Percentiles rank a stretch among this genome's conserved stretches.
Conservation (phyloP, 1,284 basidiomycete species). For the Marasmius sp. region DNA sequence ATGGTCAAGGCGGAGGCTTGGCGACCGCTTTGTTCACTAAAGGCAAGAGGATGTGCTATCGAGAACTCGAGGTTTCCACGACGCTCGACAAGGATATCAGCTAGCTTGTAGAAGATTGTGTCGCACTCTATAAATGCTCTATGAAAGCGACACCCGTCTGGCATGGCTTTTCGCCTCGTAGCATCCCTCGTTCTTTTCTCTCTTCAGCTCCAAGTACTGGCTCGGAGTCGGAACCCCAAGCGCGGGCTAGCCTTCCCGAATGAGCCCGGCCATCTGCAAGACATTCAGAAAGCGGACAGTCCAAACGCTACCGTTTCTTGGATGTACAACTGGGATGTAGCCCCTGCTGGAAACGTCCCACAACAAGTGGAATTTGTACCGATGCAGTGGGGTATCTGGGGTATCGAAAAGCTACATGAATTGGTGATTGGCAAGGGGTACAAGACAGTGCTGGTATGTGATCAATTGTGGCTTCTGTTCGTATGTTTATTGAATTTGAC, state of each 20-base stretch:
- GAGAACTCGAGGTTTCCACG: too few species aligned
- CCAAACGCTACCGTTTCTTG: conserved; percentile 6
- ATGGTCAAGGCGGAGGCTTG: too few species aligned
- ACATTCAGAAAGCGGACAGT: neutral
- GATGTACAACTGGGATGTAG: conserved; percentile 9
- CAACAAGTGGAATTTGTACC: conserved; percentile 5
- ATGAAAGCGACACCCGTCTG: too few species aligned
- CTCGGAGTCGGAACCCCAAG: conserved; percentile 5
- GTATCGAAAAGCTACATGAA: neutral
- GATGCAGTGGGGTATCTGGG: conserved; percentile 9
- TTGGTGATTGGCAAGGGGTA: neutral
- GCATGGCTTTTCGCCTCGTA: too few species aligned
- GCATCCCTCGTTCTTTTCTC: too few species aligned
- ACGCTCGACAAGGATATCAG: too few species aligned
- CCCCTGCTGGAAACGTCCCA: neutral
- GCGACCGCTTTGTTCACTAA: too few species aligned
- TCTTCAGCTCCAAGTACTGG: too few species aligned
- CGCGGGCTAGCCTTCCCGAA: conserved; percentile 7
- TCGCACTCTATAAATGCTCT: too few species aligned
- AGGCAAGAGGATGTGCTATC: too few species aligned
- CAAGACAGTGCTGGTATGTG: conserved; percentile 6
- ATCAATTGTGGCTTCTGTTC: neutral
- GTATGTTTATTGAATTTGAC: neutral
- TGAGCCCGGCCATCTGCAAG: neutral
- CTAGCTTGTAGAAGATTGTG: too few species aligned